These are phyloP conservation scores for Diplodia corticola DNA, from an alignment of 2,329 filamentous ascomycete genomes.

Conservation along the genomic window DNA sequence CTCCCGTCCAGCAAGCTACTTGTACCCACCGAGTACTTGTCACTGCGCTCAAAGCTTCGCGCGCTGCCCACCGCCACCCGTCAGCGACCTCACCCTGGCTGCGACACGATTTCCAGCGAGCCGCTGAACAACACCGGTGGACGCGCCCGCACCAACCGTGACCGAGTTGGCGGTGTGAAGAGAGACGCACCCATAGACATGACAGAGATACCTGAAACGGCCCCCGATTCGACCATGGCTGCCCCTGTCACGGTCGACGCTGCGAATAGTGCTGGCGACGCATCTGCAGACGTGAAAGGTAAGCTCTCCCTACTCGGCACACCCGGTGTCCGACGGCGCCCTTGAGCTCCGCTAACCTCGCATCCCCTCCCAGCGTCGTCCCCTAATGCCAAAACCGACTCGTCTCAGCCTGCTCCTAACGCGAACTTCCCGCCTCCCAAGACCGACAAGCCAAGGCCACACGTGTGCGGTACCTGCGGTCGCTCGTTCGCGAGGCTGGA, in stretches of 20 bases:
- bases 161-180: slow-evolving; percentile 14
- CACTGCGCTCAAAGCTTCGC: slow-evolving; percentile 6
- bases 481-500: slow-evolving; percentile 93
- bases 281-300: slow-evolving; percentile 13
- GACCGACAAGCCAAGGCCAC: slow-evolving; percentile 94
- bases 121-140: slow-evolving; percentile 2
- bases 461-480: slow-evolving; percentile 87
- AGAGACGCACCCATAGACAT: slow-evolving; percentile 10
- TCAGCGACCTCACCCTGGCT: not conserved
- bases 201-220: slow-evolving; percentile 1
- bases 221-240: slow-evolving; percentile 13
- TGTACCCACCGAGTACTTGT: not conserved
- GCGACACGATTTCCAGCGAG: not conserved
- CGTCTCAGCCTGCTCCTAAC: slow-evolving; percentile 13
- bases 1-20: slow-evolving; percentile 9
- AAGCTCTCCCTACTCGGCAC: slow-evolving; percentile 2
- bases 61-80: not conserved
- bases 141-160: not conserved
- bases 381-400: slow-evolving; percentile 18
- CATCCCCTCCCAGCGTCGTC: slow-evolving; percentile 7
- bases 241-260: slow-evolving; percentile 17
- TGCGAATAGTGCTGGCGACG: slow-evolving; percentile 16
- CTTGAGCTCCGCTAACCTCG: slow-evolving; percentile 9
- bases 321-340: not conserved
- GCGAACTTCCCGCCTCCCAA: slow-evolving; percentile 75